Evolutionary conservation across 495 filamentous ascomycete species (phyloP), one percentile per base, ranked within the genome.

Genomic region (Xylaria nigripes): DNA sequence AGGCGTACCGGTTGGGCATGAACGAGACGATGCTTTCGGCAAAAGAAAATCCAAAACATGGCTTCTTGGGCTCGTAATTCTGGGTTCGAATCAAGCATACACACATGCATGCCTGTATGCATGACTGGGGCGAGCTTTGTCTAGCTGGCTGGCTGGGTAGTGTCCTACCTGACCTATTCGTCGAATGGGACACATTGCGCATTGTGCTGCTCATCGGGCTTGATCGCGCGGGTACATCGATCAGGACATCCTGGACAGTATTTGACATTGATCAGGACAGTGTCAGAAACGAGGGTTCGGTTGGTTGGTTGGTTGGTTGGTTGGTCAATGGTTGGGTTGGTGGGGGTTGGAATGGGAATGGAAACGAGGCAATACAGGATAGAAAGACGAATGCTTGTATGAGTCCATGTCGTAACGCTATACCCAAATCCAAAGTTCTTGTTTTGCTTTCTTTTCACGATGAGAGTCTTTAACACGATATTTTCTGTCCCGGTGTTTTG

Each of bases 391-490:
- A 36, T 36, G 2, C 22, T 13, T 32, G 23, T 19, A n/a, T 43
- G 18, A 30, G 41, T 7, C 16, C 18, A 24, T 3, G 19, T 44
- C 29, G 38, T 43, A 18, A 51, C 22, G 40, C 22, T 51, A 51
- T 51, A 51, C 49, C 49, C 49, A 23, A 51, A 51, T 41, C 18
- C 36, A 25, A 21, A 19, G 12, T 22, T n/a, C 24, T 22, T n/a
- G n/a, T n/a, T n/a, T 36, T 36, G 32, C 6, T 36, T 36, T 36
- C 9, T n/a, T n/a, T n/a, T n/a, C n/a, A n/a, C n/a, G 29, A 34
- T 38, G 18, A 48, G 32, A 34, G n/a, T 48, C 12, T 23, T 36
- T 7, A 22, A 22, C 27, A 48, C 24, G 27, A 48, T 18, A 32
- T n/a, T 22, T 22, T n/a, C n/a, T n/a, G n/a, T n/a, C n/a, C n/a